phyloP scores from a whole-genome alignment of 1,284 basidiomycete genomes.

The Marasmius tenuissimus region DNA sequence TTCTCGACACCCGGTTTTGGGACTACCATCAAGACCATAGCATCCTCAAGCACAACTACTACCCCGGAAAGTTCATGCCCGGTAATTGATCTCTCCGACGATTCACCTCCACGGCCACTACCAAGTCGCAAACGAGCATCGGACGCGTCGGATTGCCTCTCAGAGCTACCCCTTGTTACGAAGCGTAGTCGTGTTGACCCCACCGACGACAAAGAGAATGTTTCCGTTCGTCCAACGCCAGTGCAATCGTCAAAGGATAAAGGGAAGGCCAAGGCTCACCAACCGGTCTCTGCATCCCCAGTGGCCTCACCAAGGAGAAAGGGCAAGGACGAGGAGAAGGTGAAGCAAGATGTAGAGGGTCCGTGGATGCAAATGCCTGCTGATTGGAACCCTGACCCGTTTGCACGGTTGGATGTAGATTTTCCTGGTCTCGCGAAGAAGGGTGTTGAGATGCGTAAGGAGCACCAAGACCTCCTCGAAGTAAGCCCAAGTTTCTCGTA shows the following conservation, averaged over 20 bases:
- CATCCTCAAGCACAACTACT: constrained; percentile 15
- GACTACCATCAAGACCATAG: constrained; percentile 6
- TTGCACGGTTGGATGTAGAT: constrained; percentile 12
- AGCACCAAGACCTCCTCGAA: constrained; percentile 4
- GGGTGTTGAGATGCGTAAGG: not conserved
- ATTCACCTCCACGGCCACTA: constrained; percentile 31
- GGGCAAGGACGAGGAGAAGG: constrained; percentile 23
- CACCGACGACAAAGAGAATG: constrained; percentile 38
- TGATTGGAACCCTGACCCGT: constrained; percentile 9
- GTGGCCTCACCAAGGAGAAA: constrained; percentile 12
- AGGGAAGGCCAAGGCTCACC: not conserved
- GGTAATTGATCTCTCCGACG: constrained; percentile 37
- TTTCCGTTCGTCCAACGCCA: constrained; percentile 1
- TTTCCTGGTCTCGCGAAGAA: constrained; percentile 7
- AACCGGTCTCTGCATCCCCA: not conserved
- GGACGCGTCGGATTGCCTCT: constrained; percentile 31
- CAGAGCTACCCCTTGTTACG: constrained; percentile 29
- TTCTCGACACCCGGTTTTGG: constrained; percentile 45
- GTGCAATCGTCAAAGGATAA: not conserved
- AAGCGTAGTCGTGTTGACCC: constrained; percentile 42
- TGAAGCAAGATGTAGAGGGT: not conserved
- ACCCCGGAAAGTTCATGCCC: constrained; percentile 18
- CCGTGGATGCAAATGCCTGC: not conserved
- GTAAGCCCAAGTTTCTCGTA: not conserved
- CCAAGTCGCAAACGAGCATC: constrained; percentile 44